Percentiles rank a stretch among this genome's conserved stretches.
These are phyloP conservation scores for Helminthosporium solani DNA, from an alignment of 2,329 filamentous ascomycete genomes.

Conservation along the genomic window DNA sequence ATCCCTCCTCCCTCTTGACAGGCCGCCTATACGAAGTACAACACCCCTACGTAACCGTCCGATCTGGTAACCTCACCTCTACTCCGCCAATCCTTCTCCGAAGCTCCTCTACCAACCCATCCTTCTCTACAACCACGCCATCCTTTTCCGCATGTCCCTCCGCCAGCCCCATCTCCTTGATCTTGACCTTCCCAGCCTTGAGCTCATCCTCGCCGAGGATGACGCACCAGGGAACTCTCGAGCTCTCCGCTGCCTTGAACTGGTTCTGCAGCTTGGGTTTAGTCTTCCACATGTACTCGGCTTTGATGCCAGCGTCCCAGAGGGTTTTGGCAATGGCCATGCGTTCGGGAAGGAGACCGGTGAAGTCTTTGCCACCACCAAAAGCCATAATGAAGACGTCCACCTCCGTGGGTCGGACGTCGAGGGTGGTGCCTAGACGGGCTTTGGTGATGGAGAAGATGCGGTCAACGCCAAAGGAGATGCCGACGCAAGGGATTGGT, in stretches of 20 bases:
- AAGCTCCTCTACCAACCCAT: constrained; percentile 64
- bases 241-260: constrained; percentile 84
- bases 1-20: too few species aligned
- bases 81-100: constrained; percentile 51
- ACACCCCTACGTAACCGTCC: too few species aligned
- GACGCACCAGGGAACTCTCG: constrained; percentile 78
- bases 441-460: constrained; percentile 93
- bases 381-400: constrained; percentile 97
- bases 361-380: constrained; percentile 80
- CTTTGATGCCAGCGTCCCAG: constrained; percentile 88
- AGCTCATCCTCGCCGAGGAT: constrained; percentile 92
- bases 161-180: constrained; percentile 80
- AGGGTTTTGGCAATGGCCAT: constrained; percentile 75
- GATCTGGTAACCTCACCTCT: too few species aligned
- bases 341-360: constrained; percentile 76
- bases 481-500: constrained; percentile 86
- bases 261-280: constrained; percentile 87
- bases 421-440: constrained; percentile 60
- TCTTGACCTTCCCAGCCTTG: constrained; percentile 75
- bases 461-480: constrained; percentile 92
- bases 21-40: too few species aligned
- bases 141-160: constrained; percentile 90
- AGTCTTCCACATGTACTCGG: constrained; percentile 85
- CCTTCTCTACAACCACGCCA: constrained; percentile 70
- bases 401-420: constrained; percentile 68